These are phyloP conservation scores for Vaccinium macrocarpon DNA, from an alignment of 148 eudicot genomes.

Conservation along the genomic window DNA sequence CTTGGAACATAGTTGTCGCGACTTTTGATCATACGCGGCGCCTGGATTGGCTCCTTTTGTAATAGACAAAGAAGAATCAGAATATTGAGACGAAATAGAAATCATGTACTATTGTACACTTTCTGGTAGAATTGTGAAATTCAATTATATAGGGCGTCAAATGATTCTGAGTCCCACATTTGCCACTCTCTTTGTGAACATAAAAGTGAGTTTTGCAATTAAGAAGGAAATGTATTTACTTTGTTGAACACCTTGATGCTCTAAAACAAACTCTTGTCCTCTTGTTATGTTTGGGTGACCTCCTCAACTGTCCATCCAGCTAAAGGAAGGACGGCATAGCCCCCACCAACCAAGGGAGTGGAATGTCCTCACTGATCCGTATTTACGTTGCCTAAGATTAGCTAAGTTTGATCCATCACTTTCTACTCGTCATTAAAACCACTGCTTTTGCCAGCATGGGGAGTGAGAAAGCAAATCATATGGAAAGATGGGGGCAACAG, in stretches of 20 bases:
- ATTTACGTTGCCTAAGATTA: not conserved
- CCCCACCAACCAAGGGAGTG: not conserved
- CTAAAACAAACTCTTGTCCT: not conserved
- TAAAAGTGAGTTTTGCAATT: not conserved
- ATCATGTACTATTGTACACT: not conserved
- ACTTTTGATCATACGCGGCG: not conserved
- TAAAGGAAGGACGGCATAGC: not conserved
- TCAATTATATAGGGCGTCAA: not conserved
- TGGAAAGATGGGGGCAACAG: not conserved
- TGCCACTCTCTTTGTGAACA: not conserved
- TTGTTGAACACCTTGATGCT: conserved; percentile 2
- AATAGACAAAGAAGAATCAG: not conserved
- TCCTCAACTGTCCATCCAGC: not conserved
- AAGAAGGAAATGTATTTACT: not conserved
- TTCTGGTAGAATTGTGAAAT: not conserved
- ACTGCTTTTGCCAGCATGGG: too few species aligned
- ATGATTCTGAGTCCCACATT: conserved; percentile 1
- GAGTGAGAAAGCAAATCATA: too few species aligned
- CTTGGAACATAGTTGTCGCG: not conserved
- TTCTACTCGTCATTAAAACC: not conserved
- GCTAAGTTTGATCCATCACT: not conserved
- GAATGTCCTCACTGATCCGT: not conserved
- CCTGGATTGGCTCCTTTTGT: not conserved
- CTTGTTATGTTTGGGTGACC: not conserved
- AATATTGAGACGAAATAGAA: not conserved